phyloP scores from a whole-genome alignment of 2,329 filamentous ascomycete species.

The Dothiorella sarmentorum region DNA sequence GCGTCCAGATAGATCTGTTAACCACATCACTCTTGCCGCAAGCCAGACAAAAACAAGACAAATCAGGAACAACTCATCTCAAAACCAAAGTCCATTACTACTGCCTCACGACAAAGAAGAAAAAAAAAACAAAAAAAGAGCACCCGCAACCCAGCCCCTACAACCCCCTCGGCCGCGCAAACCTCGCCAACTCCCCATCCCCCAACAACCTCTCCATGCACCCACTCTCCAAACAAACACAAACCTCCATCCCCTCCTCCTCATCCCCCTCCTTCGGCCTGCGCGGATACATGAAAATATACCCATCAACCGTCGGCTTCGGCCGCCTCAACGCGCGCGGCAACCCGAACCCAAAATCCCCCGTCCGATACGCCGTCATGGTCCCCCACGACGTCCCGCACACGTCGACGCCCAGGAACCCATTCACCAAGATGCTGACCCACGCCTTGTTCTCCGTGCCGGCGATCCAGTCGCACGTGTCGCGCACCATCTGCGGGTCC shows the following conservation, averaged over 20 bases:
- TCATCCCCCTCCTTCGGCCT: slow-evolving; percentile 15
- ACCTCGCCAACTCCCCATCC: slow-evolving; percentile 24
- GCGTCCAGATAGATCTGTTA: no score
- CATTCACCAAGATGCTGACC: slow-evolving; percentile 24
- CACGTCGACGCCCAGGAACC: slow-evolving; percentile 28
- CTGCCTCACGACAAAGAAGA: no score
- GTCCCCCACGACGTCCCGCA: slow-evolving; percentile 27
- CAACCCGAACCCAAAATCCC: slow-evolving; percentile 32
- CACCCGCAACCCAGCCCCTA: neutral
- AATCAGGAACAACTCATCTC: no score
- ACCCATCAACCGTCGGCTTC: slow-evolving; percentile 22
- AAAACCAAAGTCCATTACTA: no score
- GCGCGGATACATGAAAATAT: slow-evolving; percentile 23
- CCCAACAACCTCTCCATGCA: slow-evolving; percentile 21
- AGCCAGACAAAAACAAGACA: no score
- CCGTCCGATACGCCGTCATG: slow-evolving; percentile 26
- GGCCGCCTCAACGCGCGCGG: slow-evolving; percentile 23
- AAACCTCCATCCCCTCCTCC: slow-evolving; percentile 25
- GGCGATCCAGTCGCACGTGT: slow-evolving; percentile 26
- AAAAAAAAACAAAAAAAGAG: no score
- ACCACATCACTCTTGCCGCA: no score
- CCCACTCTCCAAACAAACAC: slow-evolving; percentile 20
- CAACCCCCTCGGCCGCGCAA: slow-evolving; percentile 4
- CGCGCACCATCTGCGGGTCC: slow-evolving; percentile 21
- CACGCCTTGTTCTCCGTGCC: slow-evolving; percentile 25